Conservation (phyloP, 257 asterid genomes). For the Jacaranda copaia region DNA sequence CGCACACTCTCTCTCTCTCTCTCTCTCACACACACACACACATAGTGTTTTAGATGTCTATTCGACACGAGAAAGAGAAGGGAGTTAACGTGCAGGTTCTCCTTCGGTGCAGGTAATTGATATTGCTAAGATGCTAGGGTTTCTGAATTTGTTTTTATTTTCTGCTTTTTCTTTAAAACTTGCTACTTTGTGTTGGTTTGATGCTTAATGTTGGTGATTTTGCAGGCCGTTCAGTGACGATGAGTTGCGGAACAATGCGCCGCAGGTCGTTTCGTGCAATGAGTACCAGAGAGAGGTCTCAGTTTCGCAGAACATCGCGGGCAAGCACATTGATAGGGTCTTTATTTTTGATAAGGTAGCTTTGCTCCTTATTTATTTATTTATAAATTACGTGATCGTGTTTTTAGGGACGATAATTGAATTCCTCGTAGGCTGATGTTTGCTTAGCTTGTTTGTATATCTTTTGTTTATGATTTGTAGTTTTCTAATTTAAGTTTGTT, state of each 20-base stretch:
- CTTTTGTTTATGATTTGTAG: neutral
- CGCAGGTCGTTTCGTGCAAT: conserved; percentile 76
- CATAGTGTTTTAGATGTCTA: conserved; percentile 50
- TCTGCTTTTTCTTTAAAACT: neutral
- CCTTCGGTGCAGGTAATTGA: conserved; percentile 77
- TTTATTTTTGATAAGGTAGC: conserved; percentile 78
- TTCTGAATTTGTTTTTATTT: neutral
- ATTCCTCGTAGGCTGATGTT: neutral
- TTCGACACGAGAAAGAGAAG: conserved; percentile 68
- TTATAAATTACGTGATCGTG: neutral
- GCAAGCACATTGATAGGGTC: conserved; percentile 74
- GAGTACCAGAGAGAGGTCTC: conserved; percentile 73
- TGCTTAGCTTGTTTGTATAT: neutral
- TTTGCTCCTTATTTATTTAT: neutral
- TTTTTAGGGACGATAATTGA: neutral
- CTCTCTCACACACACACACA: neutral
- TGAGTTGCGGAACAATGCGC: conserved; percentile 74
- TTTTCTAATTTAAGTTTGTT: neutral
- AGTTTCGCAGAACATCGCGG: conserved; percentile 76
- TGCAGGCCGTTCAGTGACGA: conserved; percentile 83
- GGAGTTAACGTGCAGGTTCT: conserved; percentile 87
- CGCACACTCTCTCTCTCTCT: no score
- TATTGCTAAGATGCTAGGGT: conserved; percentile 3
- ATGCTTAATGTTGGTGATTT: neutral
- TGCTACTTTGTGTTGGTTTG: neutral